phyloP scores from a whole-genome alignment of 139 green algal genomes.

The Volvox reticuliferus region DNA sequence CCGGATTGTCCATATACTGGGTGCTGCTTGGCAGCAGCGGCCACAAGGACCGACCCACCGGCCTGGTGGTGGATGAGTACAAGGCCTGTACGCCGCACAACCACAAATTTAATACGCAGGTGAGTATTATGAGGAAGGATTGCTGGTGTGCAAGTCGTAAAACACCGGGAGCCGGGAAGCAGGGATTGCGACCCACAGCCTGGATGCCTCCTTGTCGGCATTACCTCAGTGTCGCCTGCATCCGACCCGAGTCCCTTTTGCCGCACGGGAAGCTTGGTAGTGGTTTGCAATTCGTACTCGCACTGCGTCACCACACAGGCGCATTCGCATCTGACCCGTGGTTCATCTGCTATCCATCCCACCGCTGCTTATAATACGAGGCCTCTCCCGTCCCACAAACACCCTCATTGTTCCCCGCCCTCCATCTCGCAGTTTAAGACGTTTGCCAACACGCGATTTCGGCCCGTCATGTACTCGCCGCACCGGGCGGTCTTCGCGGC shows the following conservation, averaged over 20 bases:
- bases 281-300: too few species aligned
- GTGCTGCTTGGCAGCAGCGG: constrained; percentile 49
- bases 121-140: not conserved
- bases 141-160: too few species aligned
- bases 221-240: not conserved
- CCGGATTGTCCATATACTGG: constrained; percentile 57
- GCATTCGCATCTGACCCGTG: too few species aligned
- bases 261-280: too few species aligned
- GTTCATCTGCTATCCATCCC: too few species aligned
- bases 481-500: constrained; percentile 55
- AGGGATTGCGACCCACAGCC: too few species aligned
- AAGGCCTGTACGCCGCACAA: constrained; percentile 45
- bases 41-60: constrained; percentile 18
- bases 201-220: too few species aligned
- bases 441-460: constrained; percentile 59
- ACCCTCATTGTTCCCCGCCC: not conserved
- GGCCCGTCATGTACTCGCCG: constrained; percentile 63
- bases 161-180: too few species aligned
- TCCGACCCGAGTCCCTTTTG: not conserved
- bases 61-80: constrained; percentile 27
- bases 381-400: too few species aligned
- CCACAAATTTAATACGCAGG: constrained; percentile 55
- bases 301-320: too few species aligned
- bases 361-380: too few species aligned
- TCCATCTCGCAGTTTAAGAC: constrained; percentile 60